Evolutionary conservation across 129 eudicot genomes (phyloP).

Genomic region (Glebionis coronaria): DNA sequence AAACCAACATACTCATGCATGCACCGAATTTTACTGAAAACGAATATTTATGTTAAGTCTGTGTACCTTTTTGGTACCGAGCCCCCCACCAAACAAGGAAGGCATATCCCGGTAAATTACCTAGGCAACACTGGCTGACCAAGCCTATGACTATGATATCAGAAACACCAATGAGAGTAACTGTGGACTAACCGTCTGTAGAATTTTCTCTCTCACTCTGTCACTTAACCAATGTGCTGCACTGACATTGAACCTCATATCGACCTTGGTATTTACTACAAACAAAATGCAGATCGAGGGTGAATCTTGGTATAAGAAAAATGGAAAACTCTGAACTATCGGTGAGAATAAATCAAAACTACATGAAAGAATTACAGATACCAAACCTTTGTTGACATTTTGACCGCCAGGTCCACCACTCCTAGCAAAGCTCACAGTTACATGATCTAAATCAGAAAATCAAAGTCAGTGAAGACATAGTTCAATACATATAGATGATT

Average conservation of each 20-base stretch:
- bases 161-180: not conserved
- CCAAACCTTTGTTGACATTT: slow-evolving; percentile 93
- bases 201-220: slow-evolving; percentile 68
- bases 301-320: slow-evolving; percentile 3
- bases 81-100: too few relatives aligned
- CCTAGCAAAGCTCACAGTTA: slow-evolving; percentile 80
- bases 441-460: slow-evolving; percentile 56
- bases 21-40: too few relatives aligned
- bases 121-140: too few relatives aligned
- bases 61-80: too few relatives aligned
- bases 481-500: not conserved
- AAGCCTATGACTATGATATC: not conserved
- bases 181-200: slow-evolving; percentile 69
- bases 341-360: too few relatives aligned
- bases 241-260: slow-evolving; percentile 88
- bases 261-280: slow-evolving; percentile 93
- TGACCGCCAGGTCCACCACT: slow-evolving; percentile 98
- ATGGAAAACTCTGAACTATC: slow-evolving; percentile 6
- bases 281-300: slow-evolving; percentile 9
- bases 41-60: too few relatives aligned
- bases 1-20: too few relatives aligned
- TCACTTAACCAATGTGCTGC: slow-evolving; percentile 85
- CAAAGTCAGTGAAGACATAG: not conserved
- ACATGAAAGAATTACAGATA: slow-evolving; percentile 1
- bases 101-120: too few relatives aligned